A percentile compares a stretch with the other conserved stretches of the same genome.
Conservation (phyloP, 1,284 basidiomycete species). For the Lignosus rhinocerotis region DNA sequence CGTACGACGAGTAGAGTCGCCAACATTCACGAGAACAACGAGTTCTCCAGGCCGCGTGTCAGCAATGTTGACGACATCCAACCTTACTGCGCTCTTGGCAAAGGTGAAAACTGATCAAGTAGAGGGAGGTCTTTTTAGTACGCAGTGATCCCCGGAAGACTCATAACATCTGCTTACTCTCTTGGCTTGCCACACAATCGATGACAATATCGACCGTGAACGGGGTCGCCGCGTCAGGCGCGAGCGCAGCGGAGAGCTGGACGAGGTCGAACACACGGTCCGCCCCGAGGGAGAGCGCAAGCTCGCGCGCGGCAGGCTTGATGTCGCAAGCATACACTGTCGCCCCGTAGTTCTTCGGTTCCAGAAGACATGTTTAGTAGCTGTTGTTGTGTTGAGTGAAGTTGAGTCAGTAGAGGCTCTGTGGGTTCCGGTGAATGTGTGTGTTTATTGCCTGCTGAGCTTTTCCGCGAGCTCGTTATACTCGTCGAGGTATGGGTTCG, state of each 20-base stretch:
- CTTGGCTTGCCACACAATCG: slow-evolving; percentile 27
- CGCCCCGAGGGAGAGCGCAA: slow-evolving; percentile 29
- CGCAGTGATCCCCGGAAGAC: not conserved
- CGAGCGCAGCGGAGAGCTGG: slow-evolving; percentile 21
- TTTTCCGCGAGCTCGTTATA: not conserved
- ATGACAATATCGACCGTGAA: slow-evolving; percentile 29
- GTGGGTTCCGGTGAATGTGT: not conserved
- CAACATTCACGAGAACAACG: slow-evolving; percentile 3
- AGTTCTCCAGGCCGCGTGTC: not conserved
- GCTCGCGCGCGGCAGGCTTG: slow-evolving; percentile 26
- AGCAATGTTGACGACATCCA: not conserved
- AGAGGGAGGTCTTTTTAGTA: not conserved
- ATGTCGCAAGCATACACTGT: slow-evolving; percentile 12
- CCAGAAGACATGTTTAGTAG: not conserved
- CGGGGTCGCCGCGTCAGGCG: slow-evolving; percentile 1
- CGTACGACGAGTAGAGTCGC: no score
- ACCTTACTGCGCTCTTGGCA: not conserved
- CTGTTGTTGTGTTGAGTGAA: not conserved
- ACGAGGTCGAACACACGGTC: slow-evolving; percentile 26
- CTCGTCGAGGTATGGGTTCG: not conserved
- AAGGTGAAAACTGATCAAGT: not conserved
- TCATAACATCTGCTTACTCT: slow-evolving; percentile 22
- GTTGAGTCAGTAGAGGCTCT: not conserved
- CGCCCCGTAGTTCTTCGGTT: slow-evolving; percentile 9
- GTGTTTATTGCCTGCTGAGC: not conserved